Evolutionary conservation across 1,284 basidiomycete genomes (phyloP).

Genomic region (Puccinia polysora): DNA sequence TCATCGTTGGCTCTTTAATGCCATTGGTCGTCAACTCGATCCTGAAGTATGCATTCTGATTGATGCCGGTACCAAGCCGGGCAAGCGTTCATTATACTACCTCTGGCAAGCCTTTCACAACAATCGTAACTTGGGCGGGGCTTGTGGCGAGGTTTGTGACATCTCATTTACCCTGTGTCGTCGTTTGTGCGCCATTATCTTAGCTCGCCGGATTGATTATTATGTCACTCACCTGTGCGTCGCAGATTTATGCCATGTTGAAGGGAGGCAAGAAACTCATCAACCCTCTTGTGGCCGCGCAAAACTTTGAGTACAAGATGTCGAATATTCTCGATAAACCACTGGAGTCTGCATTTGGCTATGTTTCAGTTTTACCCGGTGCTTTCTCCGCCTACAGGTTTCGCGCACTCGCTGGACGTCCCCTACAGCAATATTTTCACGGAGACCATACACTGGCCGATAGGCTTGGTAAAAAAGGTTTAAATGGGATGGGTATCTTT

Average conservation of each 20-base stretch:
- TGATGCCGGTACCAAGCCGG: conserved; percentile 92
- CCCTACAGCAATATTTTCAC: conserved; percentile 96
- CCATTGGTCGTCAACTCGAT: conserved; percentile 77
- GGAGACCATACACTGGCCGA: conserved; percentile 86
- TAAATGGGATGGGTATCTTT: conserved; percentile 72
- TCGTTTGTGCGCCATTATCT: neutral
- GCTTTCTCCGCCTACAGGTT: conserved; percentile 93
- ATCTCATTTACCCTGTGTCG: conserved; percentile 53
- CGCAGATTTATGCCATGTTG: conserved; percentile 94
- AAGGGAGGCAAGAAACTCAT: conserved; percentile 83
- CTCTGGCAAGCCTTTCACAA: conserved; percentile 80
- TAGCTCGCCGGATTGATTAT: conserved; percentile 49
- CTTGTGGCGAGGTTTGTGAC: conserved; percentile 69
- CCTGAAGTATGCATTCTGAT: conserved; percentile 85
- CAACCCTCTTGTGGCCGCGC: conserved; percentile 73
- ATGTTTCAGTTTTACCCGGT: conserved; percentile 82
- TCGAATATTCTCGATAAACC: conserved; percentile 89
- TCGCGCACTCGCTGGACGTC: conserved; percentile 82
- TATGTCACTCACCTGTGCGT: conserved; percentile 60
- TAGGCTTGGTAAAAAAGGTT: conserved; percentile 84
- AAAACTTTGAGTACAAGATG: conserved; percentile 99
- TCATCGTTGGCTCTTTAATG: conserved; percentile 93
- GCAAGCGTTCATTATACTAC: conserved; percentile 93
- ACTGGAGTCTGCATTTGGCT: conserved; percentile 89
- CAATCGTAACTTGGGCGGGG: conserved; percentile 80